Conservation (phyloP, 345 rosid genomes). For the Eucalyptus regnans region DNA sequence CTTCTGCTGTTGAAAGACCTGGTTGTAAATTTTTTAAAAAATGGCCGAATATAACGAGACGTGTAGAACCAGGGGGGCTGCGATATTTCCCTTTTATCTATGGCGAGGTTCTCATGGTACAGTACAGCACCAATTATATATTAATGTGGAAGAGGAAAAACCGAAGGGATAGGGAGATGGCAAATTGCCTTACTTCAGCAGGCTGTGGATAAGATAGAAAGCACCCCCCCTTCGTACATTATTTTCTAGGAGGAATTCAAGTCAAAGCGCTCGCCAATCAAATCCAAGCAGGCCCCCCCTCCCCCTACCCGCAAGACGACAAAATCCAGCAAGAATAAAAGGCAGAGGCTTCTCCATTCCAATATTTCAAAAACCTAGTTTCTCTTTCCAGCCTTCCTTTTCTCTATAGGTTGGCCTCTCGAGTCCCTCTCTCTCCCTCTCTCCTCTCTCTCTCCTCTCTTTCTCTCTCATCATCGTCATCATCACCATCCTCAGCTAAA, state of each 20-base stretch:
- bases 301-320: slow-evolving; percentile 18
- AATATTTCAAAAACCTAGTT: slow-evolving; percentile 57
- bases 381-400: neutral
- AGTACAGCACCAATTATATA: neutral
- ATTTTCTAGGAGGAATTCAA: neutral
- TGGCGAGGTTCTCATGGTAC: neutral
- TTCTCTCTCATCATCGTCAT: neutral
- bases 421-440: neutral
- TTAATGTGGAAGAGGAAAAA: neutral
- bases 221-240: neutral
- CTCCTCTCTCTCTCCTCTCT: neutral
- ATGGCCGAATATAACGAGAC: neutral
- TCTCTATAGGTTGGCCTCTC: neutral
- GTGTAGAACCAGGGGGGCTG: neutral
- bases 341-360: slow-evolving; percentile 22
- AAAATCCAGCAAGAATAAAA: slow-evolving; percentile 36
- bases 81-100: neutral
- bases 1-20: neutral
- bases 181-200: neutral
- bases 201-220: neutral
- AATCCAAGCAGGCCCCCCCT: slow-evolving; percentile 6
- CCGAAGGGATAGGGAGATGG: neutral
- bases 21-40: neutral
- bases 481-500: neutral
- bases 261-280: slow-evolving; percentile 36